Evolutionary conservation across 805 yeast species (phyloP).

Genomic region (Pichia manshurica): DNA sequence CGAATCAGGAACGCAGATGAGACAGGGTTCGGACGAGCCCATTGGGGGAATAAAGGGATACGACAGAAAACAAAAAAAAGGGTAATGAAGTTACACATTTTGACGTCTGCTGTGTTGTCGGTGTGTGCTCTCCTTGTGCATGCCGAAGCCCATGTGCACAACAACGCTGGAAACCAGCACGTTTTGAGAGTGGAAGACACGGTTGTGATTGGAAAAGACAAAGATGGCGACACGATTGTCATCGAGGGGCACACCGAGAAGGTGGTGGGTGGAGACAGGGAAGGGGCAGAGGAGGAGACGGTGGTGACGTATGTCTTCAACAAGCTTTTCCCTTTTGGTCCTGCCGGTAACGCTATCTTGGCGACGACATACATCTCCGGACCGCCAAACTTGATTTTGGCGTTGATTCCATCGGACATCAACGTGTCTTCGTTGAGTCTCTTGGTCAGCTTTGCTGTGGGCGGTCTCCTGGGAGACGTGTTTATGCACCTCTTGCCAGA

Average conservation of each 20-base stretch:
- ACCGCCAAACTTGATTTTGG: slow-evolving; percentile 54
- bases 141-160: neutral
- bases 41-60: too few relatives aligned
- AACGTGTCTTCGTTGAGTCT: slow-evolving; percentile 44
- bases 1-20: too few relatives aligned
- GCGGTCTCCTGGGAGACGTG: slow-evolving; percentile 71
- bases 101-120: too few relatives aligned
- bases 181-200: neutral
- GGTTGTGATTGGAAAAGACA: neutral
- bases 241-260: too few relatives aligned
- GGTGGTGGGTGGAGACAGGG: neutral
- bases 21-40: too few relatives aligned
- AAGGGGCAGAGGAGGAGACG: neutral
- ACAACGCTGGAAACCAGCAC: neutral
- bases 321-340: slow-evolving; percentile 45
- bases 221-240: too few relatives aligned
- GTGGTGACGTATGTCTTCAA: slow-evolving; percentile 35
- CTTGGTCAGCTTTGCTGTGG: slow-evolving; percentile 67
- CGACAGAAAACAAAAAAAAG: too few relatives aligned
- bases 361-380: slow-evolving; percentile 63
- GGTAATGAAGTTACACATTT: too few relatives aligned
- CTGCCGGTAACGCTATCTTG: slow-evolving; percentile 55
- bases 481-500: slow-evolving; percentile 70
- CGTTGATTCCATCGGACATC: slow-evolving; percentile 51
- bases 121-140: neutral